A percentile compares a stretch with the other conserved stretches of the same genome.
Conservation (phyloP, 257 asterid species). For the Coffea eugenioides region DNA sequence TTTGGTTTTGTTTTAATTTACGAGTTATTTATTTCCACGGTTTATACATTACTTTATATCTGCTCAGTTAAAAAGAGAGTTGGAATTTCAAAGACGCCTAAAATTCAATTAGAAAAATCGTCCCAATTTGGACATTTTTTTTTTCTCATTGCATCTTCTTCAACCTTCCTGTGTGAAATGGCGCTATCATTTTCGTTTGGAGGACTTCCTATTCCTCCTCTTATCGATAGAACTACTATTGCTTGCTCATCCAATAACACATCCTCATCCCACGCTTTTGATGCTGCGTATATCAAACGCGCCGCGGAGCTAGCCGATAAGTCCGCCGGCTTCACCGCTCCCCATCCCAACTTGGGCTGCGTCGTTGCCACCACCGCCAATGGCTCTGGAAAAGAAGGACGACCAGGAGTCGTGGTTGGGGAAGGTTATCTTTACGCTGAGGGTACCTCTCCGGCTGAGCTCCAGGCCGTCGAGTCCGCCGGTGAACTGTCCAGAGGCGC, state of each 20-base stretch:
- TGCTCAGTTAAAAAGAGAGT: no score
- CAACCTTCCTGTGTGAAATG: background rate
- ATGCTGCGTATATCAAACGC: conserved; percentile 66
- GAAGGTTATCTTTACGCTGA: conserved; percentile 87
- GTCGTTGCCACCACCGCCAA: conserved; percentile 45
- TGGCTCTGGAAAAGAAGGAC: conserved; percentile 27
- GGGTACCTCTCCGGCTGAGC: conserved; percentile 85
- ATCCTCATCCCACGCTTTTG: conserved; percentile 42
- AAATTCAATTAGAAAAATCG: no score
- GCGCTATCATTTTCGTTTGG: conserved; percentile 15
- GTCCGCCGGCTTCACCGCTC: conserved; percentile 89
- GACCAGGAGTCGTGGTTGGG: conserved; percentile 50
- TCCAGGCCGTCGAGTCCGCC: conserved; percentile 77
- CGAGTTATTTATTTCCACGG: no score
- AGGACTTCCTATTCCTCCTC: conserved; percentile 9
- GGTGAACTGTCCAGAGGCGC: conserved; percentile 70
- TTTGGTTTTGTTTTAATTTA: no score
- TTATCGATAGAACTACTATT: background rate
- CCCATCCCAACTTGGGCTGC: conserved; percentile 95
- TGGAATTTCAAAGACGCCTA: no score
- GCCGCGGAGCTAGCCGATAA: conserved; percentile 88
- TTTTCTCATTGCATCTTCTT: no score
- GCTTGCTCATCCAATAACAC: conserved; percentile 19
- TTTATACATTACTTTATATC: no score
- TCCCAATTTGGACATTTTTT: no score